Conservation (phyloP, 352 stramenopile species). For the Phytophthora crassamura region DNA sequence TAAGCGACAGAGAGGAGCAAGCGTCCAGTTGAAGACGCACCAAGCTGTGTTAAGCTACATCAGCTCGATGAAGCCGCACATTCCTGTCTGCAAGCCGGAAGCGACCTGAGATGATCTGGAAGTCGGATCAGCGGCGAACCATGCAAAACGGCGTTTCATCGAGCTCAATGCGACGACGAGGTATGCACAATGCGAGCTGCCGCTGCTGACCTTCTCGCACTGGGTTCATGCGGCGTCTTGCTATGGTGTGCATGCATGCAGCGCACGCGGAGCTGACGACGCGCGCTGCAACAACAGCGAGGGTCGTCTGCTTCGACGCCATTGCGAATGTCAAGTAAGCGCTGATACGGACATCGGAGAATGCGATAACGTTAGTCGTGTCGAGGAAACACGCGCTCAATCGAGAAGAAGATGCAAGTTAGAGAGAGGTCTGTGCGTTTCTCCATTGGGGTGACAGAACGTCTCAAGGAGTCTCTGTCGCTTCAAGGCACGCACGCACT, state of each 20-base stretch:
- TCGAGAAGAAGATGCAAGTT: conserved; percentile 5
- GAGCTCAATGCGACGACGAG: conserved; percentile 1
- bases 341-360: conserved; percentile 18
- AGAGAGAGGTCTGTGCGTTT: conserved; percentile 16
- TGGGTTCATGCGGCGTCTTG: not conserved
- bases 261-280: not conserved
- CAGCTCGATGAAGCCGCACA: conserved; percentile 4
- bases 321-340: conserved; percentile 15
- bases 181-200: conserved; percentile 30
- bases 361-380: not conserved
- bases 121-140: not conserved
- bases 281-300: not conserved
- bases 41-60: conserved; percentile 24
- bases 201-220: conserved; percentile 9
- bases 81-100: not conserved
- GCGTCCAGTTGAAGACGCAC: conserved; percentile 26
- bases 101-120: conserved; percentile 18
- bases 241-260: not conserved
- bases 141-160: conserved; percentile 5
- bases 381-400: not conserved
- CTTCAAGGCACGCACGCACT: conserved; percentile 14
- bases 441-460: conserved; percentile 16
- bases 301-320: conserved; percentile 10
- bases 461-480: not conserved
- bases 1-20: conserved; percentile 1